These are phyloP conservation scores for Calonectria honghensis DNA, from an alignment of 2,329 filamentous ascomycete genomes.

Conservation along the genomic window DNA sequence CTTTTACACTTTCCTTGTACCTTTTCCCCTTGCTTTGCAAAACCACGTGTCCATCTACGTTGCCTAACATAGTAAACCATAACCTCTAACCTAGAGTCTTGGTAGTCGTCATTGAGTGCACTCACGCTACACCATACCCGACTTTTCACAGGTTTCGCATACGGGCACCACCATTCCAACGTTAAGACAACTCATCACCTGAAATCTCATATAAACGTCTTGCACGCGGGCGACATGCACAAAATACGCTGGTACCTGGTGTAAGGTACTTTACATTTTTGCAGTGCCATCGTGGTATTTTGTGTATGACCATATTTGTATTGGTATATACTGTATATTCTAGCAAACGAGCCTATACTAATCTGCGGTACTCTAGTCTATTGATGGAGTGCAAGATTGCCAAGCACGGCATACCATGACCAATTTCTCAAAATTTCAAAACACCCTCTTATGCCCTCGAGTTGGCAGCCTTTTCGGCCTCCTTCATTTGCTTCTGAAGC, in stretches of 20 bases:
- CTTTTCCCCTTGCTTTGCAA: not conserved
- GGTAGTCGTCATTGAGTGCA: not conserved
- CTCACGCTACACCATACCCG: not conserved
- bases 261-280: too few relatives aligned
- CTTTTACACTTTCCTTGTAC: not conserved
- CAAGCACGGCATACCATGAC: not conserved
- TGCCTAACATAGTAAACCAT: not conserved
- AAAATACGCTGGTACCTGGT: too few relatives aligned
- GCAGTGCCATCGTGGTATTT: too few relatives aligned
- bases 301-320: too few relatives aligned
- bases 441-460: conserved; percentile 37
- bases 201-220: not conserved
- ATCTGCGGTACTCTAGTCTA: conserved; percentile 3
- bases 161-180: not conserved
- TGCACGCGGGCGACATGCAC: too few relatives aligned
- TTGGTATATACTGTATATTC: conserved; percentile 27
- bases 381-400: not conserved
- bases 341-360: conserved; percentile 4
- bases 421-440: not conserved
- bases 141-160: not conserved
- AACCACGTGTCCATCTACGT: not conserved
- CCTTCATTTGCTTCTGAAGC: conserved; percentile 60
- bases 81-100: not conserved
- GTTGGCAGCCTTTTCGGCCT: conserved; percentile 9
- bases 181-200: not conserved